These are phyloP conservation scores for Ophiocordyceps camponoti-leonardi DNA, from an alignment of 2,329 filamentous ascomycete species.

Conservation along the genomic window DNA sequence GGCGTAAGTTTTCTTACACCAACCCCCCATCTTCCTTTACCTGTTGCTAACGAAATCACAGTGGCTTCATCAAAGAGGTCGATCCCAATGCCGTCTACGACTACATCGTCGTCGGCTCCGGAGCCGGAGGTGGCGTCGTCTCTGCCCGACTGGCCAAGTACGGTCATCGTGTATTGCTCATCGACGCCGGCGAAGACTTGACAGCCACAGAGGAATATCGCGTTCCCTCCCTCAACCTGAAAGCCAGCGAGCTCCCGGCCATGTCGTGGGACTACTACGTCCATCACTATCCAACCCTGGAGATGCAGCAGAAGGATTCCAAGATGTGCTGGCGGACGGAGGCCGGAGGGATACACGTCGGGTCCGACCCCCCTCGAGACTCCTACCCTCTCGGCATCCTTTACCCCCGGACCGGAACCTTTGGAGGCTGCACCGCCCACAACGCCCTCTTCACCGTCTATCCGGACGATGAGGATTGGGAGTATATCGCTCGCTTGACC, in stretches of 20 bases:
- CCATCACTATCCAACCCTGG: slow-evolving; percentile 38
- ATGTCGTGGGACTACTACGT: slow-evolving; percentile 48
- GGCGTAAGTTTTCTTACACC: neutral
- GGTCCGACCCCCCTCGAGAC: slow-evolving; percentile 17
- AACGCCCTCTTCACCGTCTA: slow-evolving; percentile 44
- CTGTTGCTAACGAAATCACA: no score
- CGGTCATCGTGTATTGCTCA: slow-evolving; percentile 37
- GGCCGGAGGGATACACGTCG: slow-evolving; percentile 30
- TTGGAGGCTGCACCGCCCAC: slow-evolving; percentile 38
- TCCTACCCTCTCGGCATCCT: slow-evolving; percentile 24
- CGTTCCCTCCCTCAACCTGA: slow-evolving; percentile 25
- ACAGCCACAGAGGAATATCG: slow-evolving; percentile 17
- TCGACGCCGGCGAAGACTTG: slow-evolving; percentile 45
- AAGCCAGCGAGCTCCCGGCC: slow-evolving; percentile 33
- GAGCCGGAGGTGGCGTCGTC: slow-evolving; percentile 40
- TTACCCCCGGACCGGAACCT: slow-evolving; percentile 27
- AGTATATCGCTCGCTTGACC: slow-evolving; percentile 37
- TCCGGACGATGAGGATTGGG: slow-evolving; percentile 41
- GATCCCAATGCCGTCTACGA: slow-evolving; percentile 18
- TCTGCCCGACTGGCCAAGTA: slow-evolving; percentile 40
- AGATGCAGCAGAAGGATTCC: slow-evolving; percentile 32
- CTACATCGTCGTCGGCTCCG: slow-evolving; percentile 45
- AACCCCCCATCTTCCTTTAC: neutral
- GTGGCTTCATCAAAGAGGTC: neutral
- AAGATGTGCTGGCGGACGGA: slow-evolving; percentile 40